Evolutionary conservation across 352 stramenopile genomes (phyloP).

Genomic region (Phytophthora capsici): DNA sequence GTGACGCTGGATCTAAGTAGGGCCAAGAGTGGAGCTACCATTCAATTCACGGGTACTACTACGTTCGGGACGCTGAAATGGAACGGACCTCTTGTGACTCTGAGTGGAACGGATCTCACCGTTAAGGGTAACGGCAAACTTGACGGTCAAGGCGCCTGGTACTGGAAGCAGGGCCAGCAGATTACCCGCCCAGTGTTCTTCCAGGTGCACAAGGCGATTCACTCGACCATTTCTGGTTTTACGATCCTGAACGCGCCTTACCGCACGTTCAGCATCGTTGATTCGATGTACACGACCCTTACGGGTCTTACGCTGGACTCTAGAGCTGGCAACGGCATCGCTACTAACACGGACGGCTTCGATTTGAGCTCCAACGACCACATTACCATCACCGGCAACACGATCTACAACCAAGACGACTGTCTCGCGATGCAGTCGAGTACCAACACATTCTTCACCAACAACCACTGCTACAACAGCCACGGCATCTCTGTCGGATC

Average conservation of each 20-base stretch:
- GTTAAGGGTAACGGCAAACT: constrained; percentile 43
- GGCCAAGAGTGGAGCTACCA: constrained; percentile 35
- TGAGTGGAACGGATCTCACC: constrained; percentile 35
- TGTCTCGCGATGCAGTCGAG: constrained; percentile 26
- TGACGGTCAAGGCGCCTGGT: constrained; percentile 44
- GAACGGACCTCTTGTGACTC: constrained; percentile 39
- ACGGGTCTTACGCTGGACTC: constrained; percentile 20
- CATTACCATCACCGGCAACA: constrained; percentile 19
- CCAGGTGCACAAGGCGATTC: constrained; percentile 26
- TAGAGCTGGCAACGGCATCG: constrained; percentile 20
- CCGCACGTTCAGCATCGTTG: constrained; percentile 30
- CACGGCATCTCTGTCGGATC: constrained; percentile 43
- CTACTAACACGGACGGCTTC: constrained; percentile 44
- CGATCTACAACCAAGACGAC: constrained; percentile 26
- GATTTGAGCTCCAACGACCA: constrained; percentile 15
- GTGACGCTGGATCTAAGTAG: constrained; percentile 43
- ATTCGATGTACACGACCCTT: constrained; percentile 27
- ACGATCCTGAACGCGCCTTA: constrained; percentile 37
- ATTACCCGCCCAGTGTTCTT: constrained; percentile 45
- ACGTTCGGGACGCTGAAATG: constrained; percentile 42
- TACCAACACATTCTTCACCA: constrained; percentile 26
- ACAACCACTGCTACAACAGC: constrained; percentile 16
- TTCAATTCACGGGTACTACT: constrained; percentile 41
- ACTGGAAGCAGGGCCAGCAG: constrained; percentile 41
- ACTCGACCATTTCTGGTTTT: constrained; percentile 39